Evolutionary conservation across 73 alveolate genomes (phyloP).

Genomic region (Tetrahymena thermophila): DNA sequence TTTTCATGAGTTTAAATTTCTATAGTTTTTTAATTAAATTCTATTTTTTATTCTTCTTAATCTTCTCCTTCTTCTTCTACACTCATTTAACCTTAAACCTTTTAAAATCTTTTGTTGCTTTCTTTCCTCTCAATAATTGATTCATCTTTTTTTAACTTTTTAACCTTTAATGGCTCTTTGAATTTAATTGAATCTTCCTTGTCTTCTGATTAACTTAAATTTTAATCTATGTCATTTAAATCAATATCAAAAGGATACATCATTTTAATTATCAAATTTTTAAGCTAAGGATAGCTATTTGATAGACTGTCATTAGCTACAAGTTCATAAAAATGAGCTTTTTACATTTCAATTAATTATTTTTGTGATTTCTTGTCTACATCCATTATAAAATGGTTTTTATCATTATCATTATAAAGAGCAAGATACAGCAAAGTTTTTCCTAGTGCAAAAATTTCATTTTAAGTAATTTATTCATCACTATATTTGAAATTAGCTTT

Average conservation of each 20-base stretch:
- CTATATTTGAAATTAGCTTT: not conserved
- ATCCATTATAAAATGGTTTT: not conserved
- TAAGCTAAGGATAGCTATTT: not conserved
- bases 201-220: not conserved
- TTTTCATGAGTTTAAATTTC: not conserved
- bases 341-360: not conserved
- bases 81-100: not conserved
- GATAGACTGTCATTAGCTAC: not conserved
- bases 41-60: not conserved
- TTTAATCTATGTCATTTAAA: not conserved
- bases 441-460: not conserved
- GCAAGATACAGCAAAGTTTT: not conserved
- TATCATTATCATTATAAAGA: not conserved
- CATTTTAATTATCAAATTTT: not conserved
- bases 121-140: not conserved
- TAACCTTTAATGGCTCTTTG: not conserved
- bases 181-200: not conserved
- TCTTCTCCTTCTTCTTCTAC: not conserved
- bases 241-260: not conserved
- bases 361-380: not conserved
- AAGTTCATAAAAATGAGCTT: not conserved
- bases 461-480: not conserved
- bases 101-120: not conserved
- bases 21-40: not conserved
- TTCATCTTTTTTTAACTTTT: not conserved